These are phyloP conservation scores for Aciculosporium take DNA, from an alignment of 2,329 filamentous ascomycete genomes.

Conservation along the genomic window DNA sequence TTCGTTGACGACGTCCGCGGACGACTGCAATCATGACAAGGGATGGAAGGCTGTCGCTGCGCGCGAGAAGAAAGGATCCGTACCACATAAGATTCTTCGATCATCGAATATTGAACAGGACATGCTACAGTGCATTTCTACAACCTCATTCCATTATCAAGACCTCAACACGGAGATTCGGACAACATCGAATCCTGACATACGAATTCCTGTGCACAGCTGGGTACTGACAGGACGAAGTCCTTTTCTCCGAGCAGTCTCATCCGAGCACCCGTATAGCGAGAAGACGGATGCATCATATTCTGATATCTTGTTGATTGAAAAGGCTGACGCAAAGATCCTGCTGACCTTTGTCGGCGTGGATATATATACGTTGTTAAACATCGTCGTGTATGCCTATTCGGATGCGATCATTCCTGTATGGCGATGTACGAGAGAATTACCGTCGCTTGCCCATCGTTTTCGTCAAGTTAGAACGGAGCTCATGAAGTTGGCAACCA, in stretches of 20 bases:
- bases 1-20: constrained; percentile 15
- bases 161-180: constrained; percentile 31
- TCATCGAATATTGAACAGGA: constrained; percentile 55
- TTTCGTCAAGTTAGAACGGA: constrained; percentile 73
- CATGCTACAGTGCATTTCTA: constrained; percentile 33
- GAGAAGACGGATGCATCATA: constrained; percentile 8
- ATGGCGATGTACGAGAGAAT: constrained; percentile 65
- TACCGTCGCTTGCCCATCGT: constrained; percentile 49
- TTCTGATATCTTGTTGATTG: constrained; percentile 18
- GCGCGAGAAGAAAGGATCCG: constrained; percentile 32
- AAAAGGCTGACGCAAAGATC: constrained; percentile 31
- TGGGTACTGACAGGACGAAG: constrained; percentile 71
- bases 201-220: constrained; percentile 66
- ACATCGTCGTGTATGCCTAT: constrained; percentile 68
- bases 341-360: constrained; percentile 52
- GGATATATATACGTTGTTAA: constrained; percentile 66
- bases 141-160: constrained; percentile 23
- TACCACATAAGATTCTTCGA: constrained; percentile 40
- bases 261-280: constrained; percentile 38
- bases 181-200: constrained; percentile 48
- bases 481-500: constrained; percentile 70
- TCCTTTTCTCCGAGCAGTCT: constrained; percentile 45
- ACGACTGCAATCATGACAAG: constrained; percentile 26
- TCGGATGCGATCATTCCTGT: constrained; percentile 68
- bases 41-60: constrained; percentile 17